These are phyloP conservation scores for Endocalyx cinctus DNA, from an alignment of 2,329 filamentous ascomycete genomes.

Conservation along the genomic window DNA sequence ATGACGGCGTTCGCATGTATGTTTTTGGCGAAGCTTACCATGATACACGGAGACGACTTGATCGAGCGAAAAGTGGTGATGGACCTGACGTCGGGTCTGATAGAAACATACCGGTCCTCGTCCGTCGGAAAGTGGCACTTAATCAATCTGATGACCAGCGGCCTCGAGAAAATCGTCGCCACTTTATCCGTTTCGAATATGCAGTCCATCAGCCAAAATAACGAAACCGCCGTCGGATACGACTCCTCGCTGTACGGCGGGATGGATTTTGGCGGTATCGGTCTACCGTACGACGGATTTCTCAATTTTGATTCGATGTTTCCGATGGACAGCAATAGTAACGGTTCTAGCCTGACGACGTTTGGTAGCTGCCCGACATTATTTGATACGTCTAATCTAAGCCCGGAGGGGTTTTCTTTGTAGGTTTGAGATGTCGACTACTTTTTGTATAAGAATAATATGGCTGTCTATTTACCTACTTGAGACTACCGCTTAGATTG, in stretches of 20 bases:
- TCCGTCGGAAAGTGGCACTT: slow-evolving; percentile 41
- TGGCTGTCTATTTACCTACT: no score
- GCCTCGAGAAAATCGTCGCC: slow-evolving; percentile 35
- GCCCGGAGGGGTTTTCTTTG: slow-evolving; percentile 11
- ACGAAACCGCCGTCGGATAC: slow-evolving; percentile 6
- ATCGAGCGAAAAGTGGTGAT: slow-evolving; percentile 32
- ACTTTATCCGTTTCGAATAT: slow-evolving; percentile 5
- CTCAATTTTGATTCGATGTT: slow-evolving; percentile 9
- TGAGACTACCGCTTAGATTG: no score
- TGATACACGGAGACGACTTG: slow-evolving; percentile 35
- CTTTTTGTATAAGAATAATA: no score
- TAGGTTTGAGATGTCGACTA: slow-evolving; percentile 36
- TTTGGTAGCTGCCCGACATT: slow-evolving; percentile 8
- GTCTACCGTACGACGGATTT: slow-evolving; percentile 2
- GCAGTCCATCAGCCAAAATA: neutral
- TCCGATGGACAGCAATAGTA: slow-evolving; percentile 9
- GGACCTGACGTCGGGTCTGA: slow-evolving; percentile 32
- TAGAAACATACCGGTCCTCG: slow-evolving; percentile 34
- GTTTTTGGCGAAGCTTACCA: slow-evolving; percentile 44
- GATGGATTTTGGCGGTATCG: slow-evolving; percentile 3
- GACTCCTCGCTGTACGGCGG: no score
- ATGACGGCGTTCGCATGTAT: slow-evolving; percentile 51
- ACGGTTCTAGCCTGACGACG: slow-evolving; percentile 10
- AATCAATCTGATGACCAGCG: slow-evolving; percentile 41
- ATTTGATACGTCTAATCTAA: slow-evolving; percentile 11